A percentile compares a stretch with the other conserved stretches of the same genome.
Evolutionary conservation across 257 asterid genomes (phyloP).

Genomic region (Solanum piurae): DNA sequence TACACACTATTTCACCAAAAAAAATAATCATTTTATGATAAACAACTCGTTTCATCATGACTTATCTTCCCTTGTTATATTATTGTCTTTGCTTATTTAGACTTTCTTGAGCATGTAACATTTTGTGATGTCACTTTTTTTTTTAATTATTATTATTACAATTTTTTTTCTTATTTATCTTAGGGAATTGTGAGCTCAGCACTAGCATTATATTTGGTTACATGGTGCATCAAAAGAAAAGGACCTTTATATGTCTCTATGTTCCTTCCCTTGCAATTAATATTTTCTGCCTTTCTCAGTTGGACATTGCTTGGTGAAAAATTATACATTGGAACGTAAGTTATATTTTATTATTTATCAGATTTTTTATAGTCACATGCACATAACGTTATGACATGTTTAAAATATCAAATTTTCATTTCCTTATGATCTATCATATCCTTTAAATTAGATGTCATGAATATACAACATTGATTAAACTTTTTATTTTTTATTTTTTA

Average conservation of each 20-base stretch:
- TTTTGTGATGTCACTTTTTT: not conserved
- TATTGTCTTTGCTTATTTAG: not conserved
- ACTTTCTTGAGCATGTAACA: not conserved
- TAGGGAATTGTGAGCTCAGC: constrained; percentile 68
- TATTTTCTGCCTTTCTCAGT: constrained; percentile 66
- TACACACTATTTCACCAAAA: not conserved
- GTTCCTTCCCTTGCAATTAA: constrained; percentile 67
- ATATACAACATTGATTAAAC: not conserved
- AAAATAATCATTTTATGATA: not conserved
- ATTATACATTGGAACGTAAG: constrained; percentile 57
- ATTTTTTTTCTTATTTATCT: not conserved
- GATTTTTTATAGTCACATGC: not conserved
- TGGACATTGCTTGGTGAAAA: constrained; percentile 69
- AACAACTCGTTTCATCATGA: not conserved
- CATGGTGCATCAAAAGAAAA: constrained; percentile 67
- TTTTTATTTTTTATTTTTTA: not conserved
- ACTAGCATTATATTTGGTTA: constrained; percentile 45
- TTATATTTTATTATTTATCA: not conserved
- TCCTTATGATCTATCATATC: not conserved
- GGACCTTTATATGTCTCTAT: constrained; percentile 77
- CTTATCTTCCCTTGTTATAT: not conserved
- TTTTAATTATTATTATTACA: not conserved
- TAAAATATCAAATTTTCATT: too few relatives aligned
- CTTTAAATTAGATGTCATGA: not conserved
- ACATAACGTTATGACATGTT: too few relatives aligned